Evolutionary conservation across 2,329 filamentous ascomycete genomes (phyloP).

Genomic region (Venturia oleaginea): DNA sequence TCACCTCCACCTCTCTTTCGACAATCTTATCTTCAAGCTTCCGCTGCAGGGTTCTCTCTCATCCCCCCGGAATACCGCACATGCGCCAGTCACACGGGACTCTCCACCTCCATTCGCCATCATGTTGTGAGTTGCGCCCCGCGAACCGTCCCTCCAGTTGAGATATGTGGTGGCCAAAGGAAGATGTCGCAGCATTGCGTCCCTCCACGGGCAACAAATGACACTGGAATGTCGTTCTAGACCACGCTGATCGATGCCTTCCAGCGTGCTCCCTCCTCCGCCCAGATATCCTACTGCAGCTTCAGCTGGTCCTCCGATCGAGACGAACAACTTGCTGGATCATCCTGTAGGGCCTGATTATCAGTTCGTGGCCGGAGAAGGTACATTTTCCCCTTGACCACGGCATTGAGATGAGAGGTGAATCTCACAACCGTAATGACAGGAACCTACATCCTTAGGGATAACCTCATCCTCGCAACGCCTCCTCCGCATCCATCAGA

Average conservation of each 20-base stretch:
- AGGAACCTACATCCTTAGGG: constrained; percentile 85
- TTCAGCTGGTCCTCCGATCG: constrained; percentile 70
- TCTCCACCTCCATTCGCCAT: neutral
- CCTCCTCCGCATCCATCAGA: constrained; percentile 86
- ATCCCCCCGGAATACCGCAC: neutral
- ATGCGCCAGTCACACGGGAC: neutral
- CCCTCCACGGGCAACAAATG: neutral
- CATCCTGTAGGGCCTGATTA: constrained; percentile 76
- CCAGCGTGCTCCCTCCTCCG: constrained; percentile 57
- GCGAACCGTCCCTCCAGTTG: neutral
- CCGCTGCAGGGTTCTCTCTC: neutral
- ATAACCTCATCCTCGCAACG: constrained; percentile 85
- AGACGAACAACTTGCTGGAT: constrained; percentile 84
- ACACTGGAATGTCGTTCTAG: neutral
- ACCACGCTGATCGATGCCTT: neutral
- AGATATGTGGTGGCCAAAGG: neutral
- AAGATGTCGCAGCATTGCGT: neutral
- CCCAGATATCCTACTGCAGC: constrained; percentile 72
- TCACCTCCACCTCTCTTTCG: neutral
- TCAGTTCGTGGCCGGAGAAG: constrained; percentile 89
- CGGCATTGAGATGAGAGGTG: neutral
- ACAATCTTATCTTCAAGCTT: neutral
- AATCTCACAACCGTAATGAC: constrained; percentile 15
- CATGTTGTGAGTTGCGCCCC: constrained; percentile 7
- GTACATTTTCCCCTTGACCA: constrained; percentile 36